These are phyloP conservation scores for Croton setiger DNA, from an alignment of 441 rosid genomes.

Conservation along the genomic window DNA sequence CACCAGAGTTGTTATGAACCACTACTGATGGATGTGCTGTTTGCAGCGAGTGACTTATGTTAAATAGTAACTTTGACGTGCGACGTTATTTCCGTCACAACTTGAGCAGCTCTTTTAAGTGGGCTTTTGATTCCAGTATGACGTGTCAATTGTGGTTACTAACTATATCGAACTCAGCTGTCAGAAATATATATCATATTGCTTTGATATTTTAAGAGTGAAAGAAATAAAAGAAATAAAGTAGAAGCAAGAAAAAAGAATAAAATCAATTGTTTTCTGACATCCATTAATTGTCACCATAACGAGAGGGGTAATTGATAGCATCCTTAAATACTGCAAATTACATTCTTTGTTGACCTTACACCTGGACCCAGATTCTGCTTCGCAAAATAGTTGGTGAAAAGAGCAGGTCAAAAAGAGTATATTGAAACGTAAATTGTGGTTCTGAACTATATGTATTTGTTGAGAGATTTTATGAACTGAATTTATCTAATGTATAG, in stretches of 20 bases:
- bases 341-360: background rate
- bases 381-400: background rate
- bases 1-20: background rate
- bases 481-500: background rate
- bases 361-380: background rate
- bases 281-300: background rate
- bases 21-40: background rate
- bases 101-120: background rate
- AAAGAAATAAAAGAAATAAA: background rate
- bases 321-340: background rate
- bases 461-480: background rate
- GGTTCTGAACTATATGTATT: background rate
- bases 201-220: background rate
- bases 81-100: too few species aligned
- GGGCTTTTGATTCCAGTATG: too few species aligned
- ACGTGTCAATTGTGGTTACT: background rate
- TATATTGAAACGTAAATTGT: too few species aligned
- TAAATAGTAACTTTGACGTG: too few species aligned
- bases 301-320: background rate
- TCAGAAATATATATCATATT: background rate
- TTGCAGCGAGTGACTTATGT: background rate
- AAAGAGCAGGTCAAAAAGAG: background rate
- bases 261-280: background rate
- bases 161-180: background rate
- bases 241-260: background rate